Evolutionary conservation across 116 monocot species (phyloP), one percentile per base, ranked within the genome.

Genomic region (Dioscorea cayenensis): DNA sequence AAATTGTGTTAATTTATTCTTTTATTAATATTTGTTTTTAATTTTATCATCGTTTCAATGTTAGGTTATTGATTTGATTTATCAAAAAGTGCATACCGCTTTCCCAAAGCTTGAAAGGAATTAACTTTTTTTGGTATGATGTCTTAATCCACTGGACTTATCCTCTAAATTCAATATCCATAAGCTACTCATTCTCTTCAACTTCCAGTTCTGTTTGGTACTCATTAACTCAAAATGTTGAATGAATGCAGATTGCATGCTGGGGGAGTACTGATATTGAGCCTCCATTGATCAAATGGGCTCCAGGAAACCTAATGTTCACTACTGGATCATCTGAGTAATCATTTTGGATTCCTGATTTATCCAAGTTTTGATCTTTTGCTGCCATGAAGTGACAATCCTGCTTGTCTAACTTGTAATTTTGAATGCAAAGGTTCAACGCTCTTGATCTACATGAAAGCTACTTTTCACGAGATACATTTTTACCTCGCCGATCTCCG

Each of bases 291-390:
- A 88, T 97, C 60, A 92, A 90, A 76, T 97, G 97, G 97, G 84
- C 80, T 63, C 90, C 93, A 25, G 90, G 90, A 70, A 76, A 66
- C 28, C 86, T 86, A 32, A 84, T 90, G 90, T 93, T 97, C 77
- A 82, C 78, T 5, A 97, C 97, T 28, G 97, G 90, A 66, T 93
- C 97, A 35, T 88, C 88, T 27, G 97, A 97, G 48, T 69, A 90
- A 19, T 97, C 93, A 51, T 97, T 88, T 77, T 97, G 97, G 97
- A 73, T 97, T 67, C 97, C 97, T 14, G 93, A 97, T 66, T 85
- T 97, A 68, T 97, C 97, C 11, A 97, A 97, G 78, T 75, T 90
- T 67, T 90, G 97, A 49, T 88, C 97, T 13, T 90, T 92, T 60
- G 79, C 80, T 25, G 72, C 80, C 18, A 28, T 66, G 5, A 95